Evolutionary conservation across 208 protist genomes (phyloP).

Genomic region (Crithidia brevicula): DNA sequence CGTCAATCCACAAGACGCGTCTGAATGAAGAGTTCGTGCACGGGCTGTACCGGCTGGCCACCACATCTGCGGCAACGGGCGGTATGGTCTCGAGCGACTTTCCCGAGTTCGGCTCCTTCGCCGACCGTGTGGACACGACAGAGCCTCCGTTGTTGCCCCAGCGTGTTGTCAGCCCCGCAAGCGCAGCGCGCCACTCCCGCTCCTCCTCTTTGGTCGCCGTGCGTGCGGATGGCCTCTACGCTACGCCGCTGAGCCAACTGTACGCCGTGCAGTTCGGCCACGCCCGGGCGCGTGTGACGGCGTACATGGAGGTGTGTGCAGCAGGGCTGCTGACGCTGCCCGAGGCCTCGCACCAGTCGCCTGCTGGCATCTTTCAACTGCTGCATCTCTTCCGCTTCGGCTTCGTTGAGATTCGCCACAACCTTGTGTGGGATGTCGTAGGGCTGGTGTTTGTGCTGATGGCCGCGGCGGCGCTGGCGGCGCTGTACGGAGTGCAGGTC

Average conservation of each 20-base stretch:
- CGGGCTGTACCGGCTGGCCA: constrained; percentile 32
- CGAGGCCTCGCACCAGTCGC: constrained; percentile 29
- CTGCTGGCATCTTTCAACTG: constrained; percentile 39
- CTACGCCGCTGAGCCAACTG: constrained; percentile 25
- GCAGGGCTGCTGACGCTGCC: constrained; percentile 37
- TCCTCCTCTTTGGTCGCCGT: background rate
- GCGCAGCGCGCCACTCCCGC: background rate
- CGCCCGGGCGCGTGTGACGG: constrained; percentile 32
- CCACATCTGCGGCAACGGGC: background rate
- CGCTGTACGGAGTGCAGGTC: constrained; percentile 59
- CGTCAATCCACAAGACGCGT: constrained; percentile 26
- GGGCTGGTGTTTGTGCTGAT: constrained; percentile 32
- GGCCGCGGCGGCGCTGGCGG: constrained; percentile 42
- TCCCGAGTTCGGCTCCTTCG: constrained; percentile 12
- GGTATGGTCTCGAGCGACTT: constrained; percentile 1
- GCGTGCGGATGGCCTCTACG: constrained; percentile 6
- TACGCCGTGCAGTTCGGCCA: constrained; percentile 19
- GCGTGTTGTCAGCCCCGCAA: background rate
- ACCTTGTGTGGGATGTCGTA: constrained; percentile 20
- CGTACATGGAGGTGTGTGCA: constrained; percentile 57
- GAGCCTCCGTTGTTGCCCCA: background rate
- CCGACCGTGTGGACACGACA: background rate
- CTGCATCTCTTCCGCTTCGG: constrained; percentile 58
- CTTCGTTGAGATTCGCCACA: constrained; percentile 51
- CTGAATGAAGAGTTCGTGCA: constrained; percentile 33